Percentiles rank a stretch among this genome's conserved stretches.
Evolutionary conservation across 805 yeast species (phyloP).

Genomic region (Saccharomycopsis lassenensis): DNA sequence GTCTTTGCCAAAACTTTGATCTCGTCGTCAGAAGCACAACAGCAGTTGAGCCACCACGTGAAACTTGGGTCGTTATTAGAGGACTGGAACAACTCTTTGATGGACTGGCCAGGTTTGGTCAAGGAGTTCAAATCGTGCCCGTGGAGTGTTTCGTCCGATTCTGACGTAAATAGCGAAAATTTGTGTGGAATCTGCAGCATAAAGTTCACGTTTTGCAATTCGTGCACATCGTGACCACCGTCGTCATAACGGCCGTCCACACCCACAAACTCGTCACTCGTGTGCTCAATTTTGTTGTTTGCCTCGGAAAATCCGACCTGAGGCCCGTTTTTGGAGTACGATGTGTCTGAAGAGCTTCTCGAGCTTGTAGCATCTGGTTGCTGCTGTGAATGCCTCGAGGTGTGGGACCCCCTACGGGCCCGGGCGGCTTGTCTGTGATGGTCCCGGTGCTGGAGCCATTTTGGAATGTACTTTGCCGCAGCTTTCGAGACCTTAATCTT

Average conservation of each 20-base stretch:
- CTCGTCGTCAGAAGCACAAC: conserved; percentile 89
- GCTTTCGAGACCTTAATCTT: conserved; percentile 13
- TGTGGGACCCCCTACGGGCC: too few species aligned
- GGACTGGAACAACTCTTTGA: conserved; percentile 11
- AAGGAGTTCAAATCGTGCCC: conserved; percentile 79
- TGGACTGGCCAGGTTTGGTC: conserved; percentile 44
- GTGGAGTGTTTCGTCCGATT: conserved; percentile 78
- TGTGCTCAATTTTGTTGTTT: too few species aligned
- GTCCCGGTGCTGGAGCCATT: conserved; percentile 9
- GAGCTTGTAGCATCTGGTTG: too few species aligned
- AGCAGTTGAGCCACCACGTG: conserved; percentile 90
- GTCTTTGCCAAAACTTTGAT: conserved; percentile 88
- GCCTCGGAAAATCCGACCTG: too few species aligned
- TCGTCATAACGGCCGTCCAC: too few species aligned
- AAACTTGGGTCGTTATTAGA: conserved; percentile 36
- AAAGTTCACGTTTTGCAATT: background rate
- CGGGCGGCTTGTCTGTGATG: background rate
- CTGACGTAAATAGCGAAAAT: conserved; percentile 74
- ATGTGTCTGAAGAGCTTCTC: too few species aligned
- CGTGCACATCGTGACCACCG: background rate
- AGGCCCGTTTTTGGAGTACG: too few species aligned
- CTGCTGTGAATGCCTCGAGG: too few species aligned
- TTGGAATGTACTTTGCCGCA: conserved; percentile 9
- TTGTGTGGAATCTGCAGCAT: conserved; percentile 56
- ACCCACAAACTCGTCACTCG: too few species aligned